Percentiles rank a stretch among this genome's conserved stretches.
Evolutionary conservation across 331 rosid species (phyloP).

Genomic region (Telfairia occidentalis): DNA sequence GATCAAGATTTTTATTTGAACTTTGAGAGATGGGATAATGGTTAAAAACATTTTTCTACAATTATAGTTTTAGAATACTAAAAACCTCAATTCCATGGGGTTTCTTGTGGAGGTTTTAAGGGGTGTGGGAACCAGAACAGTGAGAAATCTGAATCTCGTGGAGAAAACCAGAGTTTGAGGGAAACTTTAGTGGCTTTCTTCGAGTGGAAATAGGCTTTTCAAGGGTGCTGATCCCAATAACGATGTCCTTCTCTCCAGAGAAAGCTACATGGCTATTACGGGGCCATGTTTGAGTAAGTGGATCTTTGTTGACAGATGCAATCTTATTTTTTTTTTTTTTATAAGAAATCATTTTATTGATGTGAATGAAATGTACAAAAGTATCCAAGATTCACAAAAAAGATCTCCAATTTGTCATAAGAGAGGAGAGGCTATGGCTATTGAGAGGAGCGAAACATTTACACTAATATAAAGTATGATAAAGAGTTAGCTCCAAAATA

Average conservation of each 20-base stretch:
- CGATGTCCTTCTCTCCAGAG: neutral
- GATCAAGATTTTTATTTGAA: neutral
- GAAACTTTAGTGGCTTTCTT: neutral
- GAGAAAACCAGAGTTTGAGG: neutral
- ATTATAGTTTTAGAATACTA: neutral
- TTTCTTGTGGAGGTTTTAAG: neutral
- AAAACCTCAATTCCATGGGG: neutral
- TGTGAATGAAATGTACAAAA: no score
- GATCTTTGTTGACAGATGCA: neutral
- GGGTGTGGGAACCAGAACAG: neutral
- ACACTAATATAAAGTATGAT: no score
- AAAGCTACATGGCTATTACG: neutral
- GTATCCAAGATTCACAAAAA: no score
- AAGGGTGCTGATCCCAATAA: neutral
- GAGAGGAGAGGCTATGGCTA: no score
- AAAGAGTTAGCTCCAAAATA: no score
- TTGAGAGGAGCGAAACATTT: no score
- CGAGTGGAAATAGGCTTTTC: neutral
- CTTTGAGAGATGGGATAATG: neutral
- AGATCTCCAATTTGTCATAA: no score
- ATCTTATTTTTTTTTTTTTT: no score
- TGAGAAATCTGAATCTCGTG: neutral
- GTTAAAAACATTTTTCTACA: neutral
- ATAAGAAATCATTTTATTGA: no score
- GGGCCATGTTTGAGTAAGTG: neutral